These are phyloP conservation scores for Pseudogymnoascus sp. DNA, from an alignment of 2,329 filamentous ascomycete genomes.

Conservation along the genomic window DNA sequence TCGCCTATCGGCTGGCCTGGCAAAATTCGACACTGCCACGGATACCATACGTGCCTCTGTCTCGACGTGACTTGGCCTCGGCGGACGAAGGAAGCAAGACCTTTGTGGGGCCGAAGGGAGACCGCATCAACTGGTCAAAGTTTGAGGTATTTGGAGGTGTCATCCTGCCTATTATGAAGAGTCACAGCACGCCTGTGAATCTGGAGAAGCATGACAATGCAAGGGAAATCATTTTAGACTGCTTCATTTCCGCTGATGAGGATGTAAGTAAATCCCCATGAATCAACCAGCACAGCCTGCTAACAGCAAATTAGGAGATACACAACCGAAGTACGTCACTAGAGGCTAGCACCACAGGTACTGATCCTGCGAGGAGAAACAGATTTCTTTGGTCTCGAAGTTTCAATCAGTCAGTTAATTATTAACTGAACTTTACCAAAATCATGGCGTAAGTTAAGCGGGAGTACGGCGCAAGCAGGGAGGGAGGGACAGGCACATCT, in stretches of 20 bases:
- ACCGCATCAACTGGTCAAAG: conserved; percentile 93
- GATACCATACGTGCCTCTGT: conserved; percentile 88
- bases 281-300: conserved; percentile 9
- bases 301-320: conserved; percentile 43
- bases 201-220: conserved; percentile 61
- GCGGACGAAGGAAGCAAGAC: conserved; percentile 90
- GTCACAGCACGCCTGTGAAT: conserved; percentile 37
- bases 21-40: conserved; percentile 85
- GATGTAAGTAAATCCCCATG: conserved; percentile 53
- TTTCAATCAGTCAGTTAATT: conserved; percentile 4
- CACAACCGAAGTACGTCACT: conserved; percentile 54
- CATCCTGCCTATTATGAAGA: conserved; percentile 81
- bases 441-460: not conserved
- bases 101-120: conserved; percentile 63
- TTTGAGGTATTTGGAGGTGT: conserved; percentile 95
- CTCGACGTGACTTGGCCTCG: conserved; percentile 79
- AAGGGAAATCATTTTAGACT: conserved; percentile 69
- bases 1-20: conserved; percentile 94
- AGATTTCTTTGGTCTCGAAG: conserved; percentile 49
- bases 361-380: conserved; percentile 51
- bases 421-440: not conserved
- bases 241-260: conserved; percentile 73
- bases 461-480: not conserved
- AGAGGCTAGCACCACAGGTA: conserved; percentile 40
- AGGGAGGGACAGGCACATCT: not conserved